A percentile compares a stretch with the other conserved stretches of the same genome.
Evolutionary conservation across 331 rosid genomes (phyloP).

Genomic region (Cydonia oblonga): DNA sequence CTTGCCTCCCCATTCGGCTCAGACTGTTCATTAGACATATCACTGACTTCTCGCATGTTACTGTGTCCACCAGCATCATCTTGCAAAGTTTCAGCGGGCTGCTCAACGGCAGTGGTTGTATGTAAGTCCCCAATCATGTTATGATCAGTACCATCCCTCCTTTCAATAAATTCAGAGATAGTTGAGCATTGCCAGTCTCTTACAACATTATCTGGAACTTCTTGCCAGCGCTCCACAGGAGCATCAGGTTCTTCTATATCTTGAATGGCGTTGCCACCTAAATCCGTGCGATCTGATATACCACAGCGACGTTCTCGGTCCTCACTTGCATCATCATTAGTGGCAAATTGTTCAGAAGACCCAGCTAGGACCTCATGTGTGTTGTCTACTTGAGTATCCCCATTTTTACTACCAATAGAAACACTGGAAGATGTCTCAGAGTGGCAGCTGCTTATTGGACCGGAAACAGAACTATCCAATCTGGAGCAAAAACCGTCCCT

Average conservation of each 20-base stretch:
- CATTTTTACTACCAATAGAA: conserved; percentile 28
- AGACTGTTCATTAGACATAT: conserved; percentile 27
- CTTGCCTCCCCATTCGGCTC: conserved; percentile 26
- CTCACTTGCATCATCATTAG: conserved; percentile 28
- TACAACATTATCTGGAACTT: too few relatives aligned
- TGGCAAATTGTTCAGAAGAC: conserved; percentile 28
- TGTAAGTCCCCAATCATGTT: conserved; percentile 10
- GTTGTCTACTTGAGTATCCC: conserved; percentile 31
- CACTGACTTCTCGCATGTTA: conserved; percentile 26
- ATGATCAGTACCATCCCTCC: conserved; percentile 11
- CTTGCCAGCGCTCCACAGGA: conserved; percentile 25
- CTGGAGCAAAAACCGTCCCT: conserved; percentile 82
- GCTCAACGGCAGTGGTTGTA: conserved; percentile 19
- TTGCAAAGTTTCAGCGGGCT: conserved; percentile 27
- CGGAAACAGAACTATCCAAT: conserved; percentile 43
- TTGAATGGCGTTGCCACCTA: conserved; percentile 26
- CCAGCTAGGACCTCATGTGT: conserved; percentile 30
- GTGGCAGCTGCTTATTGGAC: conserved; percentile 37
- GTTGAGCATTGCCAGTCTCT: conserved; percentile 22
- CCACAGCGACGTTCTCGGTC: conserved; percentile 17
- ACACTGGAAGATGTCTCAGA: conserved; percentile 40
- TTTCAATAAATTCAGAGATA: conserved; percentile 7
- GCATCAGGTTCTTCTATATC: conserved; percentile 25
- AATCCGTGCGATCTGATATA: conserved; percentile 26
- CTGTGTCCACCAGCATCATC: conserved; percentile 23